These are phyloP conservation scores for Fonsecaea monophora DNA, from an alignment of 2,329 filamentous ascomycete genomes.

Conservation along the genomic window DNA sequence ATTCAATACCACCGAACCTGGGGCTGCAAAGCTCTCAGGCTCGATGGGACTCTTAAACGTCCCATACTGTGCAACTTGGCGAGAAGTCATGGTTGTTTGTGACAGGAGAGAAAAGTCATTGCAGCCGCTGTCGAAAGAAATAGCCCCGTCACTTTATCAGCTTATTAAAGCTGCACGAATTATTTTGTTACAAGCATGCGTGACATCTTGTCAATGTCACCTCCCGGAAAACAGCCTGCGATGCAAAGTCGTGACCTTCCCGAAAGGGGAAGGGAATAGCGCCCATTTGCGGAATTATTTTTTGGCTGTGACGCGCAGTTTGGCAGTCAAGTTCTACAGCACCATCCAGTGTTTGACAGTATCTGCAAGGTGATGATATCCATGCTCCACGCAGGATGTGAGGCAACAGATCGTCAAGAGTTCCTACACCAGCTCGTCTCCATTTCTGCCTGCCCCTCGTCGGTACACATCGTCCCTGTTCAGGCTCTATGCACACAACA, in stretches of 20 bases:
- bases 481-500: slow-evolving; percentile 4
- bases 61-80: slow-evolving; percentile 41
- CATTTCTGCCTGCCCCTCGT: not conserved
- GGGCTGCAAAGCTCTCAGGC: slow-evolving; percentile 46
- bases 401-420: not conserved
- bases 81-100: slow-evolving; percentile 32
- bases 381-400: not conserved
- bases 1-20: slow-evolving; percentile 44
- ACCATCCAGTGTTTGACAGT: not conserved
- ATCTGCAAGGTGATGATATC: not conserved
- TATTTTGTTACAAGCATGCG: not conserved
- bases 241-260: not conserved
- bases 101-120: not conserved
- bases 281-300: not conserved
- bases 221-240: not conserved
- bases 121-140: not conserved
- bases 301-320: not conserved
- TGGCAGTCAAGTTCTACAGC: not conserved
- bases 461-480: not conserved
- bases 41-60: slow-evolving; percentile 50
- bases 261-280: not conserved
- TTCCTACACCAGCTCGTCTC: not conserved
- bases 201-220: not conserved
- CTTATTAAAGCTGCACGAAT: not conserved
- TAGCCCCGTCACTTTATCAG: not conserved